These are phyloP conservation scores for Stropharia rugosoannulata DNA, from an alignment of 768 basidiomycete species.

Conservation along the genomic window DNA sequence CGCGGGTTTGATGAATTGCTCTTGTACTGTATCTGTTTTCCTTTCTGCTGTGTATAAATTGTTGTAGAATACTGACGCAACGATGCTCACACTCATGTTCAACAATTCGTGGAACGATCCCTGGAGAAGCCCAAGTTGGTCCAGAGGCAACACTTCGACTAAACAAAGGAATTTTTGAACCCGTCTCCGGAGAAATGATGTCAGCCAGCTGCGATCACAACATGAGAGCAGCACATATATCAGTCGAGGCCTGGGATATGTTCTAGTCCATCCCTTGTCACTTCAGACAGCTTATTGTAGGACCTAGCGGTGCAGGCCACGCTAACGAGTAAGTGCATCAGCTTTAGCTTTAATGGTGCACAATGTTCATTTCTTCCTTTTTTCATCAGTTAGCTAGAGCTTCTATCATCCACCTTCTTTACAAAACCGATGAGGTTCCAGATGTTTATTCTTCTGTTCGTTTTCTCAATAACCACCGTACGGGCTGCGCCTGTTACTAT, in stretches of 20 bases:
- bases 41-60: background rate
- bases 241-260: background rate
- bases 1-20: background rate
- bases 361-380: background rate
- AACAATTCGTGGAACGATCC: no score
- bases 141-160: background rate
- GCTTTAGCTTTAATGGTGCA: background rate
- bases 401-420: background rate
- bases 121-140: no score
- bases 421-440: slow-evolving; percentile 1
- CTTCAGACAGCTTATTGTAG: no score
- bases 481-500: slow-evolving; percentile 4
- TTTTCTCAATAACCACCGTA: background rate
- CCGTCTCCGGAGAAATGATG: background rate
- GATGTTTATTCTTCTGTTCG: background rate
- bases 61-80: background rate
- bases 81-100: background rate
- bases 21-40: background rate
- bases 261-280: background rate
- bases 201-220: background rate
- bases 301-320: background rate
- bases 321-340: background rate
- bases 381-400: background rate
- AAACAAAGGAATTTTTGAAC: background rate
- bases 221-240: background rate